Evolutionary conservation across 768 basidiomycete genomes (phyloP), one percentile per base, ranked within the genome.

Genomic region (Udeniomyces megalosporus): DNA sequence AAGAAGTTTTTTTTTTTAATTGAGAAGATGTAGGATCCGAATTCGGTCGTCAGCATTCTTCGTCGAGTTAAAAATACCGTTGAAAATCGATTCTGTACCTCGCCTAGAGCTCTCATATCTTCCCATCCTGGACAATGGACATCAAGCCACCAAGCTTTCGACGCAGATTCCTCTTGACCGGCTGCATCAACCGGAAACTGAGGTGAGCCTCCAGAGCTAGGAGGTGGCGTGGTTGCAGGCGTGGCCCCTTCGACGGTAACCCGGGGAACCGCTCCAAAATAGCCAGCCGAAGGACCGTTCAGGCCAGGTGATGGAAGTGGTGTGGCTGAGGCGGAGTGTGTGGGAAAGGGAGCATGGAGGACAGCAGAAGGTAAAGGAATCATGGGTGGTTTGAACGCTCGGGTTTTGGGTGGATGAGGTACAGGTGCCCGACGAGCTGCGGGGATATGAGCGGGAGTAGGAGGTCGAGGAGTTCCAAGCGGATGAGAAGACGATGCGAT

Each of bases 81-180:
- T n/a, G n/a, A n/a, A n/a, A n/a, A n/a, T n/a, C n/a, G n/a, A n/a
- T n/a, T n/a, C n/a, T n/a, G 26, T 68, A 83, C 88, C 79, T 86
- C 89, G 48, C 89, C 86, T 53, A 96, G 78, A 6, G 83, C 80
- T 62, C 85, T 80, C 78, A 93, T 81, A 71, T 93, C 90, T 52
- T 85, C 84, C 80, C 87, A 88, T 0, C 82, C 83, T 1, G 91
- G 90, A 66, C 84, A 88, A 31, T 87, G 78, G 0, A 93, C 82
- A 69, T 96, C 90, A 47, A 96, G 73, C 80, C 88, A 96, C 91
- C 91, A 95, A 4, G 84, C 83, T 4, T 77, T 67, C 57, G 61
- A 67, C 42, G 67, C 35, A 35, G 45, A 48, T 28, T 42, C 47
- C 34, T 69, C 68, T 44, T 67, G 66, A 3, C 58, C 64, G 28